Conservation (phyloP, 495 filamentous ascomycete species). For the Aspergillus asperescens region DNA sequence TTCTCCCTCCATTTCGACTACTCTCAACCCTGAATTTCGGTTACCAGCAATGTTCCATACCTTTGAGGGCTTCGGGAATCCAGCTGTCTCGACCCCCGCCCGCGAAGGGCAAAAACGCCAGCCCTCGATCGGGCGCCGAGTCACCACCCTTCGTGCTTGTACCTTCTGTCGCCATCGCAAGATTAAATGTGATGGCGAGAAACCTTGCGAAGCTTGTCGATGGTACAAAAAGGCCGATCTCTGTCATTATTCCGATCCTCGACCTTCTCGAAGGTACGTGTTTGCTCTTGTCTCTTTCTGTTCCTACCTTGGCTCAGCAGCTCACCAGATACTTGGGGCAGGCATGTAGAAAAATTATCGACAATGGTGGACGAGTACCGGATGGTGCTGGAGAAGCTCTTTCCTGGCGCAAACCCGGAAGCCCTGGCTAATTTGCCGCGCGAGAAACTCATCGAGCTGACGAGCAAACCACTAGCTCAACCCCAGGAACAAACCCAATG, state of each 20-base stretch:
- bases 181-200: conserved; percentile 45
- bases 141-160: conserved; percentile 41
- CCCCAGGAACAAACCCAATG: conserved; percentile 6
- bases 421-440: conserved; percentile 40
- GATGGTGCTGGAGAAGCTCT: conserved; percentile 32
- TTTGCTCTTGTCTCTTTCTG: neutral
- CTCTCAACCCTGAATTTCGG: neutral
- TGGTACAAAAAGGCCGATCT: conserved; percentile 45
- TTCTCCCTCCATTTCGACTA: neutral
- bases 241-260: conserved; percentile 41
- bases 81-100: conserved; percentile 22
- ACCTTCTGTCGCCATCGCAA: conserved; percentile 46
- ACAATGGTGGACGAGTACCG: conserved; percentile 40
- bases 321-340: conserved; percentile 8
- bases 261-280: conserved; percentile 35
- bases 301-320: neutral
- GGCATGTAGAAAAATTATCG: conserved; percentile 41
- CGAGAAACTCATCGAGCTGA: conserved; percentile 47
- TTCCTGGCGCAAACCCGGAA: conserved; percentile 35
- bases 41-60: conserved; percentile 38
- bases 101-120: conserved; percentile 31
- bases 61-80: conserved; percentile 40
- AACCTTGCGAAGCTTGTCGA: conserved; percentile 43
- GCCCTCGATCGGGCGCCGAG: conserved; percentile 34
- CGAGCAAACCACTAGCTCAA: conserved; percentile 11